Percentiles rank a stretch among this genome's conserved stretches.
Evolutionary conservation across 2,329 filamentous ascomycete species (phyloP).

Genomic region (Phialemoniopsis sp.): DNA sequence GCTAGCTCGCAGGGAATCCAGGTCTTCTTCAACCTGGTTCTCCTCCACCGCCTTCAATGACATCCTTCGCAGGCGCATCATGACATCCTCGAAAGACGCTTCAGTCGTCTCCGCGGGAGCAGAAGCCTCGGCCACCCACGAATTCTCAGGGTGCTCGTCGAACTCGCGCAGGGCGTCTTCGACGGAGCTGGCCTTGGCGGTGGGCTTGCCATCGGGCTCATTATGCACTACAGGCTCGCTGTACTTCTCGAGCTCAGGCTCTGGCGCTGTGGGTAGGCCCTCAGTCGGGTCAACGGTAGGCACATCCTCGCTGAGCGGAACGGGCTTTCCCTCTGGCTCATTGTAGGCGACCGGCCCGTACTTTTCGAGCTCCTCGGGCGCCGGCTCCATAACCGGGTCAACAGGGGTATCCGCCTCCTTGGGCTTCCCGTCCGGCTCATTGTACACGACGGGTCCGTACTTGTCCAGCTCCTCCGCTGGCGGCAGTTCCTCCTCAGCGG

Average conservation of each 20-base stretch:
- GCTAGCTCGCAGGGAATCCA: slow-evolving; percentile 7
- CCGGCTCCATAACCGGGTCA: slow-evolving; percentile 1
- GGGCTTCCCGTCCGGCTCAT: slow-evolving; percentile 13
- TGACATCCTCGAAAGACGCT: too few relatives aligned
- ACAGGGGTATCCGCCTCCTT: slow-evolving; percentile 21
- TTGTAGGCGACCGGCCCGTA: slow-evolving; percentile 21
- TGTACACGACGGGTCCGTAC: slow-evolving; percentile 18
- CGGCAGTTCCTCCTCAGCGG: neutral
- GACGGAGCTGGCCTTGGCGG: neutral
- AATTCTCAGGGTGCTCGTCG: slow-evolving; percentile 17
- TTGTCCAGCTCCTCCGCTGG: slow-evolving; percentile 2
- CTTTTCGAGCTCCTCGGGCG: slow-evolving; percentile 32
- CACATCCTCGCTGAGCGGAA: slow-evolving; percentile 2
- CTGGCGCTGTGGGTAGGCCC: too few relatives aligned
- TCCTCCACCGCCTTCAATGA: too few relatives aligned
- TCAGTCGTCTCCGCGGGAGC: too few relatives aligned
- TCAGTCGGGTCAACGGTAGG: too few relatives aligned
- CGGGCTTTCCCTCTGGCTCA: slow-evolving; percentile 11
- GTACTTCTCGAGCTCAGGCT: slow-evolving; percentile 22
- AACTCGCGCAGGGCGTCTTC: slow-evolving; percentile 29
- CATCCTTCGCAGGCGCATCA: too few relatives aligned
- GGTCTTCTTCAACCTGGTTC: too few relatives aligned
- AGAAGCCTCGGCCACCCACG: too few relatives aligned
- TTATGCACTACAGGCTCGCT: slow-evolving; percentile 11
- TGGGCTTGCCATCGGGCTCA: slow-evolving; percentile 12